A percentile compares a stretch with the other conserved stretches of the same genome.
Conservation (phyloP, 164 flowering plant species). For the Stephania japonica region DNA sequence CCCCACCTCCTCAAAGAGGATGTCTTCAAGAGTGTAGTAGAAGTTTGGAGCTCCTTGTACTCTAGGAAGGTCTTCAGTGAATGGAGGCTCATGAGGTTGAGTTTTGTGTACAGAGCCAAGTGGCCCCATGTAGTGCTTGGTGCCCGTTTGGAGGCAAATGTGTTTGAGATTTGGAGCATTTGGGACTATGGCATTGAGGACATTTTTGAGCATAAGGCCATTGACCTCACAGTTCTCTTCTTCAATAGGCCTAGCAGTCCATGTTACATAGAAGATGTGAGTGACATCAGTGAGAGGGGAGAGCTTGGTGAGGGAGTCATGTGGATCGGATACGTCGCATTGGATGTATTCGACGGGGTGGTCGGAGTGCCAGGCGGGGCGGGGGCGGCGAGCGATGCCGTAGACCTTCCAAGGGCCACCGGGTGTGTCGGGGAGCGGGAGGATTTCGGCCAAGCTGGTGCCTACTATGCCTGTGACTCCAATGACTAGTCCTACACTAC, state of each 20-base stretch:
- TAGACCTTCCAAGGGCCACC: constrained; percentile 90
- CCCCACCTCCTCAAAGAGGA: constrained; percentile 43
- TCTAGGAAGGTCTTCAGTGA: constrained; percentile 63
- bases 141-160: constrained; percentile 66
- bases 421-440: constrained; percentile 73
- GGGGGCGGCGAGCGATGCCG: constrained; percentile 67
- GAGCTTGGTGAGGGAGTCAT: constrained; percentile 47
- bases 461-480: constrained; percentile 91
- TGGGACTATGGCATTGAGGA: constrained; percentile 50
- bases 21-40: constrained; percentile 57
- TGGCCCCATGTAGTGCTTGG: constrained; percentile 56
- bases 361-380: constrained; percentile 54
- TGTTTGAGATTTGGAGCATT: constrained; percentile 56
- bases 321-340: constrained; percentile 49
- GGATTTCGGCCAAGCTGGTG: constrained; percentile 78
- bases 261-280: constrained; percentile 19
- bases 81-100: constrained; percentile 55
- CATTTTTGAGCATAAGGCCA: constrained; percentile 58
- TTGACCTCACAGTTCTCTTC: constrained; percentile 45
- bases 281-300: constrained; percentile 61
- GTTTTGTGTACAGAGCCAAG: constrained; percentile 32
- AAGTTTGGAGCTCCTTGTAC: constrained; percentile 47
- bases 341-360: constrained; percentile 64
- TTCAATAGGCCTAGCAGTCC: constrained; percentile 26
- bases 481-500: constrained; percentile 51